phyloP scores from a whole-genome alignment of 345 rosid species.

The Dimocarpus longan region DNA sequence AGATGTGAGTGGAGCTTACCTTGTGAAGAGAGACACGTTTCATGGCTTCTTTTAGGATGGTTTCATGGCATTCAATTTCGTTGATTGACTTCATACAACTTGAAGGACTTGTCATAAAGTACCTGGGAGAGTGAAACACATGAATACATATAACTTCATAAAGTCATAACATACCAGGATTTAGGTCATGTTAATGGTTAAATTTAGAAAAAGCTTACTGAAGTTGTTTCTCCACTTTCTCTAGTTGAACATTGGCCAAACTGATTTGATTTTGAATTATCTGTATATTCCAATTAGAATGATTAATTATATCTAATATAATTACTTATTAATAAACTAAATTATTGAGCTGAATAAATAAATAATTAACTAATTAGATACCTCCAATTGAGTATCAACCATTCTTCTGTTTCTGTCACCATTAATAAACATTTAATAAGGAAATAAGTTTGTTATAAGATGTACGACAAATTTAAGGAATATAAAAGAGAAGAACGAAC shows the following conservation, averaged over 20 bases:
- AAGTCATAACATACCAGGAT: background rate
- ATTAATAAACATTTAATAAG: background rate
- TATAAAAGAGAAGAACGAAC: constrained; percentile 10
- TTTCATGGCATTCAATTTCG: constrained; percentile 20
- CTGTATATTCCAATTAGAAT: constrained; percentile 18
- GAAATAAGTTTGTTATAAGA: background rate
- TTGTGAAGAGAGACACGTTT: constrained; percentile 16
- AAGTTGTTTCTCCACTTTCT: constrained; percentile 21
- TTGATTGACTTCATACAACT: constrained; percentile 12
- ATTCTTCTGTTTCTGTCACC: background rate
- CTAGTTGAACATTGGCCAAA: constrained; percentile 3
- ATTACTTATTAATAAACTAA: too few relatives aligned
- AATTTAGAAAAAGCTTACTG: background rate
- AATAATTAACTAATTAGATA: background rate
- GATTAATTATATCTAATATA: background rate
- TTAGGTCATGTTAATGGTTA: background rate
- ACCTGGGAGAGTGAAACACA: background rate
- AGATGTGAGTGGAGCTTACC: background rate
- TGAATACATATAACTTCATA: too few relatives aligned
- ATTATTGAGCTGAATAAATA: too few relatives aligned
- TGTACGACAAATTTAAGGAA: background rate
- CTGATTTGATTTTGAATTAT: background rate
- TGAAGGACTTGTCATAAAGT: constrained; percentile 3
- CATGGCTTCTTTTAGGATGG: constrained; percentile 23
- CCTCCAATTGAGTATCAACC: constrained; percentile 16